These are phyloP conservation scores for Candolleomyces efflorescens DNA, from an alignment of 768 basidiomycete species.

Conservation along the genomic window DNA sequence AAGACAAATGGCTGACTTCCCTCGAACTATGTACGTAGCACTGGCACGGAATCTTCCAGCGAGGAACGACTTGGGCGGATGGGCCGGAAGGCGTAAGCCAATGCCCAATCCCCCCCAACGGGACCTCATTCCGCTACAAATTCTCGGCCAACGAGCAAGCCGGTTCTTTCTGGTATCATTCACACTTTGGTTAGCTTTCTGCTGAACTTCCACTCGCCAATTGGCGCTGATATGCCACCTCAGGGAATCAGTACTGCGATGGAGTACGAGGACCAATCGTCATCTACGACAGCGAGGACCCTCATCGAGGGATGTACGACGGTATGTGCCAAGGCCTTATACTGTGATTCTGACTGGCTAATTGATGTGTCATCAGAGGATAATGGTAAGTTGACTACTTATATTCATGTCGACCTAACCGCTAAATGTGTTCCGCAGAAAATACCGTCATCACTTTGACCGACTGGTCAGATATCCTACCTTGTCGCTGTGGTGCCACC, in stretches of 20 bases:
- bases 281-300: slow-evolving; percentile 39
- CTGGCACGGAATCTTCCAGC: slow-evolving; percentile 41
- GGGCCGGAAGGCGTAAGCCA: slow-evolving; percentile 36
- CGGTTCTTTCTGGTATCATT: slow-evolving; percentile 43
- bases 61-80: slow-evolving; percentile 34
- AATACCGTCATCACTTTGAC: slow-evolving; percentile 42
- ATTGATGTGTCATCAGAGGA: slow-evolving; percentile 2
- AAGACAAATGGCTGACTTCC: not conserved
- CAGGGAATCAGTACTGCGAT: slow-evolving; percentile 49
- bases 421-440: slow-evolving; percentile 23
- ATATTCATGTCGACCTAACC: not conserved
- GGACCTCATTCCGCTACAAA: slow-evolving; percentile 35
- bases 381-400: not conserved
- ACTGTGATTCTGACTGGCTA: no score
- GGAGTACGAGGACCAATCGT: slow-evolving; percentile 48
- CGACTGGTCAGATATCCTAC: slow-evolving; percentile 33
- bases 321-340: no score
- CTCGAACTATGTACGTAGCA: slow-evolving; percentile 26
- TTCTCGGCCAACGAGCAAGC: slow-evolving; percentile 32
- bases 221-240: no score
- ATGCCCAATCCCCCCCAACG: slow-evolving; percentile 35
- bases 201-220: no score
- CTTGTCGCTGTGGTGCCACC: not conserved
- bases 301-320: slow-evolving; percentile 23
- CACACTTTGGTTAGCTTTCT: slow-evolving; percentile 20